phyloP scores from a whole-genome alignment of 441 rosid genomes.

The Mallotus japonicus region DNA sequence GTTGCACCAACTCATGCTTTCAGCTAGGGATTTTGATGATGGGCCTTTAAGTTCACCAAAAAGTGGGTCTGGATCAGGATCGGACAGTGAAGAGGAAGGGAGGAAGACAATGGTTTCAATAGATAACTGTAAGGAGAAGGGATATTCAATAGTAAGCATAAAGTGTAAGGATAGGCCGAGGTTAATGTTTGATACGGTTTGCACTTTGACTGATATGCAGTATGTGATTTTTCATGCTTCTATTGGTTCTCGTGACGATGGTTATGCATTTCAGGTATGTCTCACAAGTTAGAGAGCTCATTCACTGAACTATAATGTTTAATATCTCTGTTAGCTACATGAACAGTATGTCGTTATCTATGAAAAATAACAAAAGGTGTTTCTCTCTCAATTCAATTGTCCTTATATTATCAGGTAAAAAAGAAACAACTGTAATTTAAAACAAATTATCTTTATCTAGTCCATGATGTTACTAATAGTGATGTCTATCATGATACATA shows the following conservation, averaged over 20 bases:
- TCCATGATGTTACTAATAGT: too few relatives aligned
- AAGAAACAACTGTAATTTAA: too few relatives aligned
- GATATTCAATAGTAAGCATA: conserved; percentile 63
- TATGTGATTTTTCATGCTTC: conserved; percentile 78
- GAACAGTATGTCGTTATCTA: too few relatives aligned
- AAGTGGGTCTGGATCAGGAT: not conserved
- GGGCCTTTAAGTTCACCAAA: conserved; percentile 9
- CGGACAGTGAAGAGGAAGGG: conserved; percentile 28
- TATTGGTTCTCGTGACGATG: conserved; percentile 41
- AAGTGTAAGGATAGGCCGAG: conserved; percentile 58
- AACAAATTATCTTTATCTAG: too few relatives aligned
- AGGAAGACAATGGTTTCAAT: conserved; percentile 41
- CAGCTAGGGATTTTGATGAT: conserved; percentile 66
- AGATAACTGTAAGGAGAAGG: conserved; percentile 61
- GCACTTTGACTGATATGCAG: conserved; percentile 72
- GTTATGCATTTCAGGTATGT: conserved; percentile 60
- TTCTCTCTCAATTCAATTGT: too few relatives aligned
- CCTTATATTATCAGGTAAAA: too few relatives aligned
- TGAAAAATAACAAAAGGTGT: too few relatives aligned
- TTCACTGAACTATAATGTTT: too few relatives aligned
- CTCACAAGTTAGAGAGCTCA: too few relatives aligned
- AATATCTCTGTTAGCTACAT: too few relatives aligned
- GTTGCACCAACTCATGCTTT: conserved; percentile 68
- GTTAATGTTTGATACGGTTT: conserved; percentile 73
- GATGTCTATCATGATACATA: too few relatives aligned